phyloP scores from a whole-genome alignment of 2,329 filamentous ascomycete genomes.

The Grosmannia serpens region DNA sequence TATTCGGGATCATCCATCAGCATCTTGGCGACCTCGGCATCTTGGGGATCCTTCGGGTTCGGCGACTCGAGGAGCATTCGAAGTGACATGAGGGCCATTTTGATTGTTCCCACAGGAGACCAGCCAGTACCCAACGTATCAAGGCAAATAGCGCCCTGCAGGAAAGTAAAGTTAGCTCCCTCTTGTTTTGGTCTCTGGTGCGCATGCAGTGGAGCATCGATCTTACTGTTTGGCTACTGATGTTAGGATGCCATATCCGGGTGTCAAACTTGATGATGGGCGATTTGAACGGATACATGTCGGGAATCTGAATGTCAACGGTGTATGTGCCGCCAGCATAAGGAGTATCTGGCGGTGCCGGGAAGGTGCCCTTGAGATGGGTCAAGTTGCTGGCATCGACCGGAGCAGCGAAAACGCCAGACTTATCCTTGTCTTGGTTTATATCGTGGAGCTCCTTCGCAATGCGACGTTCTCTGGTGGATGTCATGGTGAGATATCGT shows the following conservation, averaged over 20 bases:
- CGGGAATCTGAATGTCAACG: slow-evolving; percentile 79
- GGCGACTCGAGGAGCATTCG: slow-evolving; percentile 88
- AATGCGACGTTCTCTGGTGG: slow-evolving; percentile 47
- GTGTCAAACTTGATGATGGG: slow-evolving; percentile 87
- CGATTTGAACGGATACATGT: slow-evolving; percentile 86
- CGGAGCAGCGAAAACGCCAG: slow-evolving; percentile 61
- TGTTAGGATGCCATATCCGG: slow-evolving; percentile 93
- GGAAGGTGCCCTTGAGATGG: slow-evolving; percentile 72
- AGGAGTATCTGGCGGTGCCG: slow-evolving; percentile 81
- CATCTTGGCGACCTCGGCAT: slow-evolving; percentile 90
- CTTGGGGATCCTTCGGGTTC: slow-evolving; percentile 93
- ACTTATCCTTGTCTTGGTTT: slow-evolving; percentile 56
- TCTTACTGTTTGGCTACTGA: slow-evolving; percentile 82
- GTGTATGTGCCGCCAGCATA: slow-evolving; percentile 78
- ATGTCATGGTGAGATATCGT: slow-evolving; percentile 26
- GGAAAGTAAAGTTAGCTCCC: slow-evolving; percentile 7
- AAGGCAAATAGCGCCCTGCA: slow-evolving; percentile 86
- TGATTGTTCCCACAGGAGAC: slow-evolving; percentile 95
- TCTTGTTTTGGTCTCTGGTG: background rate
- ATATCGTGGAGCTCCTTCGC: slow-evolving; percentile 71
- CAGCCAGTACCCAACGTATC: slow-evolving; percentile 83
- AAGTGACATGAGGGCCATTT: slow-evolving; percentile 84
- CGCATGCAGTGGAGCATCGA: background rate
- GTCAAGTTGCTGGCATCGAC: slow-evolving; percentile 59
- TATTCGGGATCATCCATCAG: slow-evolving; percentile 65